Evolutionary conservation across 345 rosid species (phyloP), one percentile per base, ranked within the genome.

Genomic region (Eucalyptus polyanthemos): DNA sequence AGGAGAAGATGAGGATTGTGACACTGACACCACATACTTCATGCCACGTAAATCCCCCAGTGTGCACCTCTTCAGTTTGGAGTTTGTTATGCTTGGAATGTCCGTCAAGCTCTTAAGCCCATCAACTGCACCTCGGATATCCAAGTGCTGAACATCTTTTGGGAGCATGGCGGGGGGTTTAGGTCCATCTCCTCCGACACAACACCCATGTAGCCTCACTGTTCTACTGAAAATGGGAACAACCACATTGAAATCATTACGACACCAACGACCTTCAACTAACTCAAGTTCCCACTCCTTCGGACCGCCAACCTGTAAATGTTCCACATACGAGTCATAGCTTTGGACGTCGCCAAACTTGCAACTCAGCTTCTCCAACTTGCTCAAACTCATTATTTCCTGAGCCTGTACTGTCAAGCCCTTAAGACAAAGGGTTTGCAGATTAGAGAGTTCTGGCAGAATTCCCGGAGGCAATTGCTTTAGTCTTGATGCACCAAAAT

Each of bases 201-300:
- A 13, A 60, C 16, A 27, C 31, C 31, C 31, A 11, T 4, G 8
- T 27, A 60, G 31, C 67, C 67, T 27, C 67, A 27, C 67, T 27
- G 31, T 60, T 60, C 67, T 60, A 25, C 31, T 60, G 31, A 3
- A 12, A 1, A 0, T 60, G 67, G 31, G 14, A 58, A 2, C 0
- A 4, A 2, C 2, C n/a, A 0, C 1, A 25, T 1, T 0, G 65
- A 0, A 0, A 11, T 0, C 0, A 24, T 1, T 2, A 5, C 0
- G 0, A 58, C 3, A 0, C n/a, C 14, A 2, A 11, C 0, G 3
- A 60, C 15, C 86, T 21, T 42, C 86, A 10, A 42, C 10, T 22
- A 60, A 60, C 8, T 60, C 31, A 11, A 60, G n/a, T 60, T 60
- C 31, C 67, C 31, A 60, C 31, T 60, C 67, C 14, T 60, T 60